phyloP scores from a whole-genome alignment of 2,329 filamentous ascomycete genomes.

The Neobulgaria alba region DNA sequence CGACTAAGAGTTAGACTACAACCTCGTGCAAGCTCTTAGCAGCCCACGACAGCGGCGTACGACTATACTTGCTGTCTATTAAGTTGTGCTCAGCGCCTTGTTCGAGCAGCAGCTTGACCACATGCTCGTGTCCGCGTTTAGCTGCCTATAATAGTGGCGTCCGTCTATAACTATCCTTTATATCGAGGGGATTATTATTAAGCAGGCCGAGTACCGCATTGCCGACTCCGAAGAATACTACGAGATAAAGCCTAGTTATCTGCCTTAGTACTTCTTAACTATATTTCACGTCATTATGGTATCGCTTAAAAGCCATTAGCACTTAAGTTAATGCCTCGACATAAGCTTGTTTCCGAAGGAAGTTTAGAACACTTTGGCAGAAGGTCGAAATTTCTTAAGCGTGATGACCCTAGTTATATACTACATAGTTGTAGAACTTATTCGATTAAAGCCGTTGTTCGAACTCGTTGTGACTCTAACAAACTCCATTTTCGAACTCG shows the following conservation, averaged over 20 bases:
- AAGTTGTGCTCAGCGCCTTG: not conserved
- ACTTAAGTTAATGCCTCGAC: slow-evolving; percentile 10
- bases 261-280: slow-evolving; percentile 8
- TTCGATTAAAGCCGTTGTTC: slow-evolving; percentile 18
- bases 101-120: slow-evolving; percentile 1
- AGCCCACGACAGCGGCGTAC: not conserved
- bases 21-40: not conserved
- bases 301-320: not conserved
- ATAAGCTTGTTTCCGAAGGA: slow-evolving; percentile 6
- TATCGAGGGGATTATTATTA: not conserved
- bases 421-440: slow-evolving; percentile 19
- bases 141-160: not conserved
- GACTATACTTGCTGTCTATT: not conserved
- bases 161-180: not conserved
- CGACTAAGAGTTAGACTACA: not conserved
- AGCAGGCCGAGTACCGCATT: not conserved
- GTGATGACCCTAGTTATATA: slow-evolving; percentile 27
- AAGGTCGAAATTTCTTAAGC: slow-evolving; percentile 16
- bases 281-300: not conserved
- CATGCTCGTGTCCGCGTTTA: not conserved
- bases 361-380: slow-evolving; percentile 4
- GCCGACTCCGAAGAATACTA: slow-evolving; percentile 15
- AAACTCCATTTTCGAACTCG: slow-evolving; percentile 18
- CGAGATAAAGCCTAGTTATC: slow-evolving; percentile 18
- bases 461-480: slow-evolving; percentile 17